Evolutionary conservation across 2,329 filamentous ascomycete species (phyloP).

Genomic region (Keithomyces neogunnii): DNA sequence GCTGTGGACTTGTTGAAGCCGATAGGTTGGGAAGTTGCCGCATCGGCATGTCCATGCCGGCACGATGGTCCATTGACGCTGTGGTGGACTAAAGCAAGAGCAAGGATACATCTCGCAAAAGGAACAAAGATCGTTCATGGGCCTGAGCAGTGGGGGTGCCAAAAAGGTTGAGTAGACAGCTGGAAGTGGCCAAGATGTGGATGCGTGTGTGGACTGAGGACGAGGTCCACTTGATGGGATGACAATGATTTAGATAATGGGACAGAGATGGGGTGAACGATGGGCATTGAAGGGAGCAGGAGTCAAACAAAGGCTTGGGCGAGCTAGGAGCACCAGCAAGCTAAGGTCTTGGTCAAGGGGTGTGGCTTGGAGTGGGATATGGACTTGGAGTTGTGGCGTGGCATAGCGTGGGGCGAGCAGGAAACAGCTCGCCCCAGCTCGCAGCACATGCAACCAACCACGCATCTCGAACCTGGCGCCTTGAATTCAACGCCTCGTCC

Average conservation of each 20-base stretch:
- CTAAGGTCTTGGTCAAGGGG: not conserved
- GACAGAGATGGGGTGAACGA: not conserved
- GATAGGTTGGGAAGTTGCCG: not conserved
- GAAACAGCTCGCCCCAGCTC: not conserved
- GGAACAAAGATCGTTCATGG: constrained; percentile 1
- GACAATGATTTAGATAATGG: not conserved
- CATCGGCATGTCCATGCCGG: not conserved
- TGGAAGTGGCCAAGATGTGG: not conserved
- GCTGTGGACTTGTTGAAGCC: not conserved
- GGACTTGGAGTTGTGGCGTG: too few species aligned
- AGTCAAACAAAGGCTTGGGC: not conserved
- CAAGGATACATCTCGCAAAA: constrained; percentile 3
- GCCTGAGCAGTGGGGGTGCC: constrained; percentile 1
- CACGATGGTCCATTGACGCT: not conserved
- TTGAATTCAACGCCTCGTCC: not conserved
- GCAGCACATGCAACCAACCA: not conserved
- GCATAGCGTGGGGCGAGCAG: not conserved
- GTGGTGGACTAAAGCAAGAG: not conserved
- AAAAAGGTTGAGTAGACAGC: constrained; percentile 3
- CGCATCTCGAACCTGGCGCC: not conserved
- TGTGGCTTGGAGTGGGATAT: not conserved
- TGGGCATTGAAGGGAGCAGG: too few species aligned
- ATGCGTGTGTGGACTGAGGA: not conserved
- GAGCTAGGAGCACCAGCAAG: not conserved
- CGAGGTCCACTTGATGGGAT: not conserved